Conservation (phyloP, 148 eudicot species). For the Silene uniflora region DNA sequence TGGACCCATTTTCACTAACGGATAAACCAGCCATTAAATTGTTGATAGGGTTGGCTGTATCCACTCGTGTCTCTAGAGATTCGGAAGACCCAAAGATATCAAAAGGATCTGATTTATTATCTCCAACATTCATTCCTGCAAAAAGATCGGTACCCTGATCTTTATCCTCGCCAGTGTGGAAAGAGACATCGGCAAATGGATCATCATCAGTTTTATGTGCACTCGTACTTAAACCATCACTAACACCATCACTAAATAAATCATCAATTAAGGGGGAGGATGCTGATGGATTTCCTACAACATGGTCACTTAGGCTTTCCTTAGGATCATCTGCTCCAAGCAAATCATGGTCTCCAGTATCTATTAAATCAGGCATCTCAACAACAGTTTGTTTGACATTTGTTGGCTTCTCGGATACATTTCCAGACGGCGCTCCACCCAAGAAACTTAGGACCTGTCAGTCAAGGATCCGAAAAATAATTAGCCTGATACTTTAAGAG, state of each 20-base stretch:
- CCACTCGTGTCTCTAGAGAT: conserved; percentile 29
- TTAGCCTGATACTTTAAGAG: not conserved
- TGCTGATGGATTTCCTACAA: conserved; percentile 29
- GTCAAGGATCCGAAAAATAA: conserved; percentile 16
- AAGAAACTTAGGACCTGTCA: conserved; percentile 75
- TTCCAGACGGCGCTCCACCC: conserved; percentile 47
- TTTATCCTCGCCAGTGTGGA: conserved; percentile 46
- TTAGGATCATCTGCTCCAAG: conserved; percentile 39
- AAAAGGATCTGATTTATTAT: conserved; percentile 46
- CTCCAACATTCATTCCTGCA: conserved; percentile 64
- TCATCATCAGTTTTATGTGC: conserved; percentile 60
- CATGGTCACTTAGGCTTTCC: conserved; percentile 36
- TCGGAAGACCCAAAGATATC: conserved; percentile 63
- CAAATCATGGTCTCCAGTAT: conserved; percentile 62
- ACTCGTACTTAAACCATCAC: conserved; percentile 33
- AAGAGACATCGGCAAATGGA: conserved; percentile 92
- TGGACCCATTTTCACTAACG: conserved; percentile 42
- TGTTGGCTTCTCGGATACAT: conserved; percentile 37
- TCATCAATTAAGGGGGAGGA: conserved; percentile 63
- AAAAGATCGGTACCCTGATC: conserved; percentile 60
- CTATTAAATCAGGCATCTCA: conserved; percentile 85
- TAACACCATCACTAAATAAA: conserved; percentile 54
- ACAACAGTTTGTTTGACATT: conserved; percentile 35
- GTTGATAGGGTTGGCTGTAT: conserved; percentile 31
- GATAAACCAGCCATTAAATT: conserved; percentile 66